A percentile compares a stretch with the other conserved stretches of the same genome.
phyloP scores from a whole-genome alignment of 2,329 filamentous ascomycete genomes.

The Phaeomoniella chlamydospora region DNA sequence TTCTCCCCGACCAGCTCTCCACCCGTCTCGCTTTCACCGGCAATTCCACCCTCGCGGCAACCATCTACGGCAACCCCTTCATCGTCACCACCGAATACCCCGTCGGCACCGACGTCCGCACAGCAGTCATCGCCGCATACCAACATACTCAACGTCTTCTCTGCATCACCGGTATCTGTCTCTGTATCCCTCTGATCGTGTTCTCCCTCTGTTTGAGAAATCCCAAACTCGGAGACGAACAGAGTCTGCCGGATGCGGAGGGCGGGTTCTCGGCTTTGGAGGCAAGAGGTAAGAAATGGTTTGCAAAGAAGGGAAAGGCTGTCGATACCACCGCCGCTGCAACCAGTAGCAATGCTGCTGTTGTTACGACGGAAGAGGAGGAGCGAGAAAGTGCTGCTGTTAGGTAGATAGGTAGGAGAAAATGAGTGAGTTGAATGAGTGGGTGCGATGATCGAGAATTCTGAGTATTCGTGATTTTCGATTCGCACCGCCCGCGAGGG shows the following conservation, averaged over 20 bases:
- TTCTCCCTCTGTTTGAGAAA: constrained; percentile 32
- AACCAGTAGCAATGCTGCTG: no score
- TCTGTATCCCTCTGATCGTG: constrained; percentile 29
- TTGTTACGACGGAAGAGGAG: no score
- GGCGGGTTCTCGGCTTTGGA: no score
- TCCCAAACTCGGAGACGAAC: constrained; percentile 28
- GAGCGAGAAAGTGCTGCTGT: no score
- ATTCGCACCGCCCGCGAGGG: no score
- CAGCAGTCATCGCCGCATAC: constrained; percentile 29
- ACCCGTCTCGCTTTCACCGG: constrained; percentile 17
- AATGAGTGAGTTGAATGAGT: no score
- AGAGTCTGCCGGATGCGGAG: constrained; percentile 29
- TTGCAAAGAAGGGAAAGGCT: no score
- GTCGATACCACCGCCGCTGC: no score
- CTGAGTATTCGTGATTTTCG: no score
- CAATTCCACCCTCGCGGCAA: constrained; percentile 23
- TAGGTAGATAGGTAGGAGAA: no score
- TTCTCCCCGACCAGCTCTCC: constrained; percentile 33
- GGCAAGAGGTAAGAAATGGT: no score
- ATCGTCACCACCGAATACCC: constrained; percentile 21
- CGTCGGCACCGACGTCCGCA: constrained; percentile 27
- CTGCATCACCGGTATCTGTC: constrained; percentile 35
- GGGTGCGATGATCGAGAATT: no score
- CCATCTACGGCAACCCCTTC: constrained; percentile 29
- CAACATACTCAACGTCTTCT: constrained; percentile 30